Conservation (phyloP, 306 rosid species). For the Vigna unguiculata region DNA sequence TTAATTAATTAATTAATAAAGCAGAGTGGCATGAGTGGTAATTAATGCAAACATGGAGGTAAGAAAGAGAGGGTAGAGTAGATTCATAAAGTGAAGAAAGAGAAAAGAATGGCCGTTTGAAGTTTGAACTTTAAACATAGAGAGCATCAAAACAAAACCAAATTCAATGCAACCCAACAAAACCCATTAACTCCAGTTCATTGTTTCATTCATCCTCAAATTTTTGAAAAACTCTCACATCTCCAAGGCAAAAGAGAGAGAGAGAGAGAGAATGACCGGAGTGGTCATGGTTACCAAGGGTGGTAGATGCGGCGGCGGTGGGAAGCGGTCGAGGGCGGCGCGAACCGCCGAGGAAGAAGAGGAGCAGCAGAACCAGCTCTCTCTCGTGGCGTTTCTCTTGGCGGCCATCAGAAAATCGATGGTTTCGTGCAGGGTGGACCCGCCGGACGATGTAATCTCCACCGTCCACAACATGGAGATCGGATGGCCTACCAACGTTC, state of each 20-base stretch:
- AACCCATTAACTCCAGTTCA: slow-evolving; percentile 41
- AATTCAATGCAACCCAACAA: slow-evolving; percentile 60
- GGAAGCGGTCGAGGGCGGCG: slow-evolving; percentile 43
- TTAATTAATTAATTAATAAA: neutral
- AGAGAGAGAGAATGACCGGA: slow-evolving; percentile 66
- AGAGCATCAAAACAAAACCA: neutral
- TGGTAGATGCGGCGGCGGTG: slow-evolving; percentile 76
- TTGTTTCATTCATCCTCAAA: slow-evolving; percentile 29
- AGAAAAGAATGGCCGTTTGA: slow-evolving; percentile 81
- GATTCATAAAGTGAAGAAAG: neutral
- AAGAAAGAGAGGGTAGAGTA: neutral
- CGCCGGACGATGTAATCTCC: slow-evolving; percentile 73
- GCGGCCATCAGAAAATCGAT: slow-evolving; percentile 85
- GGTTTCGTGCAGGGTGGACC: slow-evolving; percentile 82
- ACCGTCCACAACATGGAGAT: slow-evolving; percentile 77
- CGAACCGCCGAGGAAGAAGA: slow-evolving; percentile 60
- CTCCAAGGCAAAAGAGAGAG: neutral
- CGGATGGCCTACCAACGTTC: slow-evolving; percentile 94
- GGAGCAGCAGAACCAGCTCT: slow-evolving; percentile 62
- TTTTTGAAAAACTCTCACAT: slow-evolving; percentile 9
- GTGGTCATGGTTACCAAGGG: slow-evolving; percentile 75
- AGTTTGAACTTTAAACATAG: slow-evolving; percentile 19
- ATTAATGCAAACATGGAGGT: slow-evolving; percentile 30
- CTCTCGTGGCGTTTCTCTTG: slow-evolving; percentile 60
- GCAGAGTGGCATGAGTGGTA: slow-evolving; percentile 43